These are phyloP conservation scores for Lipomyces yarrowii DNA, from an alignment of 1,139 yeast species.

Conservation along the genomic window DNA sequence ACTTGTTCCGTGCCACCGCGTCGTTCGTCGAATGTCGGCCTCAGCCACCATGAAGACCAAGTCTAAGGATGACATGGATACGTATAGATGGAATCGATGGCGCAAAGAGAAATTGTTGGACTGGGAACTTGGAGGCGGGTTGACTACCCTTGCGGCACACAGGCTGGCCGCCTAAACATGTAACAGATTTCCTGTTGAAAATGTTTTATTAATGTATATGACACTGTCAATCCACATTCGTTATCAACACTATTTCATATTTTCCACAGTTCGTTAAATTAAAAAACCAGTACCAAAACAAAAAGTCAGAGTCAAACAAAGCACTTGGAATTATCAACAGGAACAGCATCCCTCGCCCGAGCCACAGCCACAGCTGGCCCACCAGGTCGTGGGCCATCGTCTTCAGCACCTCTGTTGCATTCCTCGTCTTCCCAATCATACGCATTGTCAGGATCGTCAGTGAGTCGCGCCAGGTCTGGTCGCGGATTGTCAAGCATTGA, in stretches of 20 bases:
- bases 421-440: background rate
- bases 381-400: background rate
- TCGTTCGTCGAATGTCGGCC: background rate
- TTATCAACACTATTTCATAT: background rate
- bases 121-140: background rate
- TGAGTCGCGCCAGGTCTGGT: background rate
- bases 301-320: background rate
- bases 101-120: constrained; percentile 5
- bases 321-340: background rate
- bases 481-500: background rate
- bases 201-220: background rate
- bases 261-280: background rate
- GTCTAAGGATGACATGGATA: background rate
- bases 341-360: background rate
- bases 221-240: background rate
- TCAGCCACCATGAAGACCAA: background rate
- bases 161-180: background rate
- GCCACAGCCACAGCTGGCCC: background rate
- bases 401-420: background rate
- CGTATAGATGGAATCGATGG: constrained; percentile 1
- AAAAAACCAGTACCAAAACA: background rate
- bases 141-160: background rate
- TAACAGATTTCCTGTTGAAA: background rate
- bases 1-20: constrained; percentile 13
- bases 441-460: background rate